A percentile compares a stretch with the other conserved stretches of the same genome.
Conservation (phyloP, 2,329 filamentous ascomycete species). For the Colletotrichum limetticola region DNA sequence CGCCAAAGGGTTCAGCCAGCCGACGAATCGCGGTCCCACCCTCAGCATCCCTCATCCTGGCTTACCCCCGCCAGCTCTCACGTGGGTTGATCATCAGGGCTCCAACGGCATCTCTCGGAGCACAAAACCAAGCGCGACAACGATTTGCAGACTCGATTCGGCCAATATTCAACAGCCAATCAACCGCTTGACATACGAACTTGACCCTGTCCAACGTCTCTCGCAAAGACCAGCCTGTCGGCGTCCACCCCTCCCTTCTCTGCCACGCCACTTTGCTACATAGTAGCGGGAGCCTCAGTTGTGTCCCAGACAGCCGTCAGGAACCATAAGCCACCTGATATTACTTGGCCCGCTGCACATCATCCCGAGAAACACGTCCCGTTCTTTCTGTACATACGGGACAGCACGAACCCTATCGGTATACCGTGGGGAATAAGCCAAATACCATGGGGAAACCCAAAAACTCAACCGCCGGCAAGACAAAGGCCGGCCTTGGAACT, state of each 20-base stretch:
- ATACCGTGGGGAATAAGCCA: constrained; percentile 36
- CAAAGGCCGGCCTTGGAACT: constrained; percentile 11
- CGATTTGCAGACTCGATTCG: not conserved
- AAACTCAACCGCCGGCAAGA: constrained; percentile 23
- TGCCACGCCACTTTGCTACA: constrained; percentile 18
- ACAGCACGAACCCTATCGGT: constrained; percentile 38
- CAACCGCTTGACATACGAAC: not conserved
- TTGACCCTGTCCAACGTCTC: not conserved
- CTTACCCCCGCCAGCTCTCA: constrained; percentile 2
- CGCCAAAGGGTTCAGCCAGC: not conserved
- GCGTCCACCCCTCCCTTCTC: constrained; percentile 7
- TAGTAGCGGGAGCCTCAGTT: constrained; percentile 21
- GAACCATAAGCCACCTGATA: constrained; percentile 21
- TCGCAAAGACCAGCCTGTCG: not conserved
- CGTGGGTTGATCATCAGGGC: constrained; percentile 3
- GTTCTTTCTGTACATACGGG: not conserved
- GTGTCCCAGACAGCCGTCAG: constrained; percentile 27
- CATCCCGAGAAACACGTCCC: constrained; percentile 19
- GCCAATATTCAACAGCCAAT: constrained; percentile 6
- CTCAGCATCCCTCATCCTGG: not conserved
- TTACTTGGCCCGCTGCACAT: constrained; percentile 24
- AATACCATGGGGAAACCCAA: constrained; percentile 37
- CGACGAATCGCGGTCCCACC: not conserved
- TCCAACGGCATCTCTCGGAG: constrained; percentile 16
- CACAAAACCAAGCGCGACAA: not conserved